Evolutionary conservation across 2,329 filamentous ascomycete species (phyloP).

Genomic region (Xenoacremonium recifei): DNA sequence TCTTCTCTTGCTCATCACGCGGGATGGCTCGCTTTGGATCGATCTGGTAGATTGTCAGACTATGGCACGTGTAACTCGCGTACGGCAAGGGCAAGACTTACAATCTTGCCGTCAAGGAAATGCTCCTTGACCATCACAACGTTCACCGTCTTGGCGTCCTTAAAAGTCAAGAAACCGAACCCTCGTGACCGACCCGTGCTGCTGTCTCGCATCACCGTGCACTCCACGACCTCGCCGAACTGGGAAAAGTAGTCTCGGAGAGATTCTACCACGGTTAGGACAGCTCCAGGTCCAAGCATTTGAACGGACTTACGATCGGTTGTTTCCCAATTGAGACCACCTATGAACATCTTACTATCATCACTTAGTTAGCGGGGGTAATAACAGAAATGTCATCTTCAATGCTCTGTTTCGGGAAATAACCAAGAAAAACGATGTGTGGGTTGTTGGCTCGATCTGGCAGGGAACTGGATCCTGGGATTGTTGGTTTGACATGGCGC

Average conservation of each 20-base stretch:
- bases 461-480: conserved; percentile 10
- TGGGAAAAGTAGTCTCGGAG: conserved; percentile 96
- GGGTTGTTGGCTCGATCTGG: conserved; percentile 9
- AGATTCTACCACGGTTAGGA: conserved; percentile 64
- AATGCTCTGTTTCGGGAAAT: conserved; percentile 1
- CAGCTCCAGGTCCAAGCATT: not conserved
- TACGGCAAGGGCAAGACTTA: conserved; percentile 47
- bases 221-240: conserved; percentile 95
- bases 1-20: conserved; percentile 96
- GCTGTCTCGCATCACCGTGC: conserved; percentile 98
- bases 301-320: conserved; percentile 76
- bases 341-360: conserved; percentile 98
- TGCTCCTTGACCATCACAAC: conserved; percentile 99
- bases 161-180: conserved; percentile 97
- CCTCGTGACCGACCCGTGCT: conserved; percentile 90
- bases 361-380: conserved; percentile 18
- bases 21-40: conserved; percentile 97
- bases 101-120: conserved; percentile 96
- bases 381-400: not conserved
- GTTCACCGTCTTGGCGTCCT: conserved; percentile 95
- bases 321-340: conserved; percentile 97
- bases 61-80: not conserved
- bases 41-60: conserved; percentile 62
- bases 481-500: too few relatives aligned
- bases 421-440: conserved; percentile 4